Base-by-base conservation (phyloP, 179 eudicot species). In the Beta macrorhiza region DNA sequence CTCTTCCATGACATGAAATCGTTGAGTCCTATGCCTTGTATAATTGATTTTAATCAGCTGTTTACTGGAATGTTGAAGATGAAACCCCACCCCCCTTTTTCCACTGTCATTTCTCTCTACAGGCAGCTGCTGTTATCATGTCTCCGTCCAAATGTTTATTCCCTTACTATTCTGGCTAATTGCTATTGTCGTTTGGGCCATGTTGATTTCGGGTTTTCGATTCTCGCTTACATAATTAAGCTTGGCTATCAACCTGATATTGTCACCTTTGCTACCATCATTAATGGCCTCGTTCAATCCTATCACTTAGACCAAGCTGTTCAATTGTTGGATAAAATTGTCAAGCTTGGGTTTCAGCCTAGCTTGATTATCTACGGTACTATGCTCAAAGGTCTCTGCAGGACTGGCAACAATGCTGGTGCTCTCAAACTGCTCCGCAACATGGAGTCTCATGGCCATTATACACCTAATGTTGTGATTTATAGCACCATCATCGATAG, bases 401-500 rank as follows among this genome's bases (percentile, higher is more conserved):
- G 56, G 47, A 32, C 15, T 3, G 22, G 64, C 17, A 17, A 78
- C n/a, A 20, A 78, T 52, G 82, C 44, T 44, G 55, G 49, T 13
- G 77, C 79, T 22, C 63, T 73, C 10, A 59, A 74, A 11, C 11
- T 67, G 11, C 76, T 78, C 20, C 16, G 57, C 9, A 49, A 78
- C 7, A 61, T 84, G 59, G 11, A 71, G 55, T 67, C 8, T 5
- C n/a, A 58, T 64, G 53, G 83, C 63, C 9, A 25, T 65, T 42
- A 4, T n/a, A 47, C 0, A 11, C 79, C 83, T 13, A 44, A 77
- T 19, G 53, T 71, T 5, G 49, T 52, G 0, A 77, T 80, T 0
- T 80, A 76, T 29, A 80, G 12, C 25, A 77, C 78, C 25, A 37
- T 80, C 22, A 52, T 80, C 5, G 76, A 84, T 42, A 65, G 78